Evolutionary conservation across 192 early-diverging fungal species (phyloP).

Genomic region (Backusella australiensis): DNA sequence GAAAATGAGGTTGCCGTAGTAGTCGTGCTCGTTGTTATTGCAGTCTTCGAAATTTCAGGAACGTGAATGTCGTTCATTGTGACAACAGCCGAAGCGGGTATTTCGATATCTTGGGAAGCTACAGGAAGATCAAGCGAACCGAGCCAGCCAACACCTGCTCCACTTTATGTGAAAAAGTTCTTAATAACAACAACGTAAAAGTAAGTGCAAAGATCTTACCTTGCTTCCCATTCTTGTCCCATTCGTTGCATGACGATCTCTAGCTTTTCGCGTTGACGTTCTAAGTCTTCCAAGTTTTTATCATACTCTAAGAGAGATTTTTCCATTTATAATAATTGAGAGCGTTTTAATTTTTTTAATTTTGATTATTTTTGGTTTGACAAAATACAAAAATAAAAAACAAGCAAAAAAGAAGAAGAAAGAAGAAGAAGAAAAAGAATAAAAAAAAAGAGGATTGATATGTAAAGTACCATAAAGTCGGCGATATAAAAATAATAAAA

Average conservation of each 20-base stretch:
- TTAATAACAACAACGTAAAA: neutral
- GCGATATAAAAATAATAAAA: neutral
- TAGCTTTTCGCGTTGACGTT: constrained; percentile 27
- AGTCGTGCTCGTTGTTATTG: neutral
- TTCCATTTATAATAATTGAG: constrained; percentile 11
- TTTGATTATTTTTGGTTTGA: neutral
- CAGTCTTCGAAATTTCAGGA: neutral
- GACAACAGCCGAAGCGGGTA: neutral
- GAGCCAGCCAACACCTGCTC: constrained; percentile 39
- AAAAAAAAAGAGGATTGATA: neutral
- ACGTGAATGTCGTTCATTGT: neutral
- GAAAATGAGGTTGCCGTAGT: neutral
- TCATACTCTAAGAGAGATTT: constrained; percentile 35
- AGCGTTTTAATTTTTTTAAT: neutral
- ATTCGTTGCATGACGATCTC: constrained; percentile 33
- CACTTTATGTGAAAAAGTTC: constrained; percentile 12
- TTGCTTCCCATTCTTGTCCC: constrained; percentile 40
- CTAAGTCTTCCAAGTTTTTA: constrained; percentile 32
- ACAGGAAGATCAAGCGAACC: constrained; percentile 6
- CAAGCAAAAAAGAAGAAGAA: constrained; percentile 5
- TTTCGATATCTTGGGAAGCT: neutral
- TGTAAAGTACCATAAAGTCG: neutral
- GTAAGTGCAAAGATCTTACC: constrained; percentile 15
- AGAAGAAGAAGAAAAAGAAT: neutral
- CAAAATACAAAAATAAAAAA: constrained; percentile 1